A percentile compares a stretch with the other conserved stretches of the same genome.
These are phyloP conservation scores for Russula emetica DNA, from an alignment of 768 basidiomycete species.

Conservation along the genomic window DNA sequence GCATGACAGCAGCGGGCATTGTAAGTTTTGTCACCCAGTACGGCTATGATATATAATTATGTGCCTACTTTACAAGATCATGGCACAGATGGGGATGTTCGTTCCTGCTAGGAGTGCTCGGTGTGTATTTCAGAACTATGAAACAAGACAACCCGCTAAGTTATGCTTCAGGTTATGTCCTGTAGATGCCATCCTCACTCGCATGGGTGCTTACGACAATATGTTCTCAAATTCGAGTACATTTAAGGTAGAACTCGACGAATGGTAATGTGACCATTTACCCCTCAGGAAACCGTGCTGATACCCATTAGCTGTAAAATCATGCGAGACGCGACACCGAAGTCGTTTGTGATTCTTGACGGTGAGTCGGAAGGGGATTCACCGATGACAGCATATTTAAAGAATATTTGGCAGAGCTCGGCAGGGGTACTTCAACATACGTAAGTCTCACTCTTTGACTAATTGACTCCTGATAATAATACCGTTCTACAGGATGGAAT, in stretches of 20 bases:
- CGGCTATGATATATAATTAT: not conserved
- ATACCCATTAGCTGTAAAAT: conserved; percentile 71
- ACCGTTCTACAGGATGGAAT: conserved; percentile 74
- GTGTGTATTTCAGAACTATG: conserved; percentile 37
- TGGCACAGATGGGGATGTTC: conserved; percentile 95
- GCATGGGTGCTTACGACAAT: conserved; percentile 99
- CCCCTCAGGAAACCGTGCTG: not conserved
- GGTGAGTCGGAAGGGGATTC: conserved; percentile 46
- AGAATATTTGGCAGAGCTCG: conserved; percentile 61
- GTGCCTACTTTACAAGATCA: conserved; percentile 46
- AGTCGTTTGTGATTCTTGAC: conserved; percentile 90
- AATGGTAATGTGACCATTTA: conserved; percentile 56
- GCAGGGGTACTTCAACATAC: conserved; percentile 92
- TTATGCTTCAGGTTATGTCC: conserved; percentile 62
- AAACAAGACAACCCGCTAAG: conserved; percentile 13
- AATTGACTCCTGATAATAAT: conserved; percentile 16
- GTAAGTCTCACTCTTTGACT: conserved; percentile 40
- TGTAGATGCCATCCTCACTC: conserved; percentile 86
- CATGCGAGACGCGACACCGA: conserved; percentile 87
- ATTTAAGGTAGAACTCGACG: conserved; percentile 98
- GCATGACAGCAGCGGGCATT: conserved; percentile 94
- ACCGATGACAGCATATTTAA: not conserved
- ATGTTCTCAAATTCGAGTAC: conserved; percentile 94
- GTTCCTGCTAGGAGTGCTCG: conserved; percentile 82
- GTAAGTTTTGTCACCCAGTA: conserved; percentile 39